These are phyloP conservation scores for Conringia planisiliqua DNA, from an alignment of 345 rosid species.

Conservation along the genomic window DNA sequence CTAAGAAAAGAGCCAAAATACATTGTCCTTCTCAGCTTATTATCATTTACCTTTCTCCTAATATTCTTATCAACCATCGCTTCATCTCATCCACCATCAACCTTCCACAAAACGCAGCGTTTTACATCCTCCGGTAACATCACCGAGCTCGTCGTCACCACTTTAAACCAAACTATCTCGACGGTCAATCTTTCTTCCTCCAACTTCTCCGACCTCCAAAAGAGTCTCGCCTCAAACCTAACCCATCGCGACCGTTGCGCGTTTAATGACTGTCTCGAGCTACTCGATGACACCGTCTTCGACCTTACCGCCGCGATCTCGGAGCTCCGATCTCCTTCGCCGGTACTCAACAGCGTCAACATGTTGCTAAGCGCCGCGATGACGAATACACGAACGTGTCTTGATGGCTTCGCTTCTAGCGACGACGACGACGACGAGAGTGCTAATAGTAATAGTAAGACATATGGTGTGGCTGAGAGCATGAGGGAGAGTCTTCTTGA, in stretches of 20 bases:
- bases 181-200: constrained; percentile 46
- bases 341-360: neutral
- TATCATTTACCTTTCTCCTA: neutral
- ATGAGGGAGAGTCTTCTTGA: constrained; percentile 46
- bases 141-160: constrained; percentile 46
- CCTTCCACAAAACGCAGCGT: constrained; percentile 19
- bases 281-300: constrained; percentile 41
- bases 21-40: neutral
- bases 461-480: constrained; percentile 32
- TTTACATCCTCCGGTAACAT: constrained; percentile 31
- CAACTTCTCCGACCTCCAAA: constrained; percentile 45
- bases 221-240: constrained; percentile 17
- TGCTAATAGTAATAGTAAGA: neutral
- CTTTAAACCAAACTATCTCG: constrained; percentile 48
- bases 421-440: neutral
- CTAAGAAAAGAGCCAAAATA: neutral
- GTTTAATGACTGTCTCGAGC: constrained; percentile 66
- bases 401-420: constrained; percentile 65
- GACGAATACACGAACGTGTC: constrained; percentile 89
- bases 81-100: constrained; percentile 6
- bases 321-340: constrained; percentile 35
- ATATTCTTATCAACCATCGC: neutral
- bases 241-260: constrained; percentile 45
- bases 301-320: constrained; percentile 47
- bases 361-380: constrained; percentile 60